These are phyloP conservation scores for Halenospora varia DNA, from an alignment of 495 filamentous ascomycete genomes.

Conservation along the genomic window DNA sequence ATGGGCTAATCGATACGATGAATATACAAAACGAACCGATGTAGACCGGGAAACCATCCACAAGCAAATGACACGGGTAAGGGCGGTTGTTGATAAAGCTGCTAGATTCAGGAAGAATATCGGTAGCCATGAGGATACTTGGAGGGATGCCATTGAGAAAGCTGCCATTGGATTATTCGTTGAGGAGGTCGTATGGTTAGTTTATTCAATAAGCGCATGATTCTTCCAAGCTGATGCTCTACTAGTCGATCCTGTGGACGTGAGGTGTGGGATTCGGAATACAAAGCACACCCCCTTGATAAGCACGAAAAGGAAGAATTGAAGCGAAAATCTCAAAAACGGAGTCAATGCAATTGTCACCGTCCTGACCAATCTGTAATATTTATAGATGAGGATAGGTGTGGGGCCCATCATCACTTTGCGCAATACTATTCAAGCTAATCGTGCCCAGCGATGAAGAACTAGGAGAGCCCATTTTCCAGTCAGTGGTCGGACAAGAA, in stretches of 20 bases:
- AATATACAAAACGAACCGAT: conserved; percentile 8
- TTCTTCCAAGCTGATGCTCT: conserved; percentile 1
- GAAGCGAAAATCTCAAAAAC: conserved; percentile 3
- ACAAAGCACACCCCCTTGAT: conserved; percentile 1
- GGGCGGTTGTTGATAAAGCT: not conserved
- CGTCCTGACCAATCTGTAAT: not conserved
- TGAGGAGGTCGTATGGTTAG: conserved; percentile 7
- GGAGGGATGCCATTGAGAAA: conserved; percentile 4
- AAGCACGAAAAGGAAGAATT: conserved; percentile 2
- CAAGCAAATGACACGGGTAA: conserved; percentile 1
- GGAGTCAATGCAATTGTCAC: conserved; percentile 1
- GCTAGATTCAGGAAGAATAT: not conserved
- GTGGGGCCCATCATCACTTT: not conserved
- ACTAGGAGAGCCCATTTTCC: conserved; percentile 7
- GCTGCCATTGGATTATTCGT: not conserved
- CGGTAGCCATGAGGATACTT: conserved; percentile 8
- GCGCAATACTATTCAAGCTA: conserved; percentile 3
- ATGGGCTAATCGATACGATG: conserved; percentile 9
- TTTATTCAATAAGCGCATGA: not conserved
- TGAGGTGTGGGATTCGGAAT: conserved; percentile 9
- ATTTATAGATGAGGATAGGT: conserved; percentile 10
- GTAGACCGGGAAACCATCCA: not conserved
- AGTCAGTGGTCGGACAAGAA: not conserved
- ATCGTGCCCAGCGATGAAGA: conserved; percentile 7
- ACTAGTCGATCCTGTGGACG: conserved; percentile 2